Evolutionary conservation across 2,329 filamentous ascomycete species (phyloP).

Genomic region (Alternaria triticina): DNA sequence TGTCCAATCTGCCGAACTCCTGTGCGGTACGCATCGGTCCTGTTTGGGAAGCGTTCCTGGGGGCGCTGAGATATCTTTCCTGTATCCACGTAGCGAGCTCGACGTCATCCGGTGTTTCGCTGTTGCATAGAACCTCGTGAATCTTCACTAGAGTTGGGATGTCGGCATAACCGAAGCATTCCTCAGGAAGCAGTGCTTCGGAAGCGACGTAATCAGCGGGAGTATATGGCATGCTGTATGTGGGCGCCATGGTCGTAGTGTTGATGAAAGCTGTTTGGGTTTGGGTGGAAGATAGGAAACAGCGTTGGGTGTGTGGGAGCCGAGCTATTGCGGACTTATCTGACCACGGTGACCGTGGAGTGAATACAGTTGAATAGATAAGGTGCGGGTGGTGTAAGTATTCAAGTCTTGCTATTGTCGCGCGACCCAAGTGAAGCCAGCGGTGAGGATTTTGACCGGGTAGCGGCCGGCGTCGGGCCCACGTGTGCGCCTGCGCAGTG

Average conservation of each 20-base stretch:
- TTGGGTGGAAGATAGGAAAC: not conserved
- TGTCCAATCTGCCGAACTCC: constrained; percentile 31
- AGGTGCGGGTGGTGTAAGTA: not conserved
- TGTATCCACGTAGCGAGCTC: constrained; percentile 32
- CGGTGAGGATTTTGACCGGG: constrained; percentile 16
- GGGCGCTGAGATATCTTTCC: constrained; percentile 26
- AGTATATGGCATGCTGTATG: not conserved
- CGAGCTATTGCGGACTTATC: not conserved
- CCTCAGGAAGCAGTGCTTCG: constrained; percentile 18
- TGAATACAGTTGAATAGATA: not conserved
- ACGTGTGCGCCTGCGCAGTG: constrained; percentile 1
- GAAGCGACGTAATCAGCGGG: constrained; percentile 7
- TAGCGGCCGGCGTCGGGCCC: constrained; percentile 2
- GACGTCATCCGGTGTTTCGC: constrained; percentile 25
- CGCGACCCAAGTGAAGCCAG: not conserved
- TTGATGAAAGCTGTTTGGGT: not conserved
- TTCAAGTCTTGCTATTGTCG: constrained; percentile 8
- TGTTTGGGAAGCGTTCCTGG: constrained; percentile 5
- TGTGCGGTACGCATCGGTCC: constrained; percentile 25
- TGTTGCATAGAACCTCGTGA: constrained; percentile 25
- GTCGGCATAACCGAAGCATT: constrained; percentile 31
- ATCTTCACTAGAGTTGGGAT: constrained; percentile 30
- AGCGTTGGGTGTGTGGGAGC: not conserved
- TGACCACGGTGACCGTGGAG: not conserved
- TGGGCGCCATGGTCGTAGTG: constrained; percentile 12